Evolutionary conservation across 257 asterid genomes (phyloP).

Genomic region (Penstemon eatonii): DNA sequence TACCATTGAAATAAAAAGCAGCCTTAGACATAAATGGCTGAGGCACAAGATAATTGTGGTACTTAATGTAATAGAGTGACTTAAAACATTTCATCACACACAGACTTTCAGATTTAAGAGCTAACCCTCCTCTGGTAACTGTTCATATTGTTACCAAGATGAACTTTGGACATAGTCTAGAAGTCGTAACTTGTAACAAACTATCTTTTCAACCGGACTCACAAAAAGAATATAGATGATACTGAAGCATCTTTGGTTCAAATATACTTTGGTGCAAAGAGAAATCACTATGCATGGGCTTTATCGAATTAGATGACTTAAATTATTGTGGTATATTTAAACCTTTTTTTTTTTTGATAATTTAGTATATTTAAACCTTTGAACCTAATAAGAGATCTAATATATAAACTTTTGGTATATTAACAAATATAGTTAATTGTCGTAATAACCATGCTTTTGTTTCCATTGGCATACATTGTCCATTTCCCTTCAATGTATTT

Average conservation of each 20-base stretch:
- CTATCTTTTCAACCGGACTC: neutral
- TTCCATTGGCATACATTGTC: neutral
- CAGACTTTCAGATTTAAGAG: too few species aligned
- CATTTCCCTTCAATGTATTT: neutral
- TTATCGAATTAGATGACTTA: neutral
- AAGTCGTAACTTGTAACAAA: neutral
- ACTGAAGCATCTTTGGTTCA: neutral
- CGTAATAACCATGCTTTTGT: neutral
- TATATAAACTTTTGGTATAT: neutral
- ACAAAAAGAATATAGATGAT: neutral
- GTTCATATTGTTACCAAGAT: constrained; percentile 1
- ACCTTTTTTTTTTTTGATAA: too few species aligned
- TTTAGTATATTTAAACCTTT: neutral
- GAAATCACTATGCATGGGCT: neutral
- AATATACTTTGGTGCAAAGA: neutral
- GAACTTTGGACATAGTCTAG: neutral
- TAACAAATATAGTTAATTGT: neutral
- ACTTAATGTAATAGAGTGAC: neutral
- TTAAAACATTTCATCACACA: neutral
- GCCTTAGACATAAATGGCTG: too few species aligned
- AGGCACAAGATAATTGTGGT: too few species aligned
- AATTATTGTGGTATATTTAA: neutral
- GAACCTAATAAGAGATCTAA: neutral
- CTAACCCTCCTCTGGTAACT: neutral
- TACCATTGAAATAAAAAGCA: neutral